These are phyloP conservation scores for Vigna unguiculata DNA, from an alignment of 306 rosid genomes.

Conservation along the genomic window DNA sequence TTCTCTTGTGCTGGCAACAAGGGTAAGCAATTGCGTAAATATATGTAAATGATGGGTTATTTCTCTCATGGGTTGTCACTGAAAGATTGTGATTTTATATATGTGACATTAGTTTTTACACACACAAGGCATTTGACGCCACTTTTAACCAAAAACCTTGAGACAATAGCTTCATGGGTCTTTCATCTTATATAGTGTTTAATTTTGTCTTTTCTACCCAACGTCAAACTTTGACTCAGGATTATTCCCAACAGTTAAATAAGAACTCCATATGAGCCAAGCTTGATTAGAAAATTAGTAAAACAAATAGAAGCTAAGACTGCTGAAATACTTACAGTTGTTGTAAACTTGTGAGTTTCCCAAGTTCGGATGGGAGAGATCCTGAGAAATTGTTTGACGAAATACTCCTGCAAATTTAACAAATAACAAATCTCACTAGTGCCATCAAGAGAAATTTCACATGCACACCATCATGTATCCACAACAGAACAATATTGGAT, in stretches of 20 bases:
- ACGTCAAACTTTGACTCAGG: too few relatives aligned
- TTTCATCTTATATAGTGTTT: too few relatives aligned
- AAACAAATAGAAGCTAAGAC: not conserved
- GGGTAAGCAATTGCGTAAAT: not conserved
- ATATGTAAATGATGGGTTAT: too few relatives aligned
- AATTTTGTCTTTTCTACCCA: too few relatives aligned
- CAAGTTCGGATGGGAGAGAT: conserved; percentile 78
- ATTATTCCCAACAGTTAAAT: too few relatives aligned
- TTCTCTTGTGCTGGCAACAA: not conserved
- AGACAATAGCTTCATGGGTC: too few relatives aligned
- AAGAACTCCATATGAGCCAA: not conserved
- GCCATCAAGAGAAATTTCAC: not conserved
- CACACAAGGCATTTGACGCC: too few relatives aligned
- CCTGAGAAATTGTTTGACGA: conserved; percentile 76
- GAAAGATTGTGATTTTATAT: too few relatives aligned
- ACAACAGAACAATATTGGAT: not conserved
- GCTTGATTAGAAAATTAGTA: not conserved
- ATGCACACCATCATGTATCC: not conserved
- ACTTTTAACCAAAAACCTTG: too few relatives aligned
- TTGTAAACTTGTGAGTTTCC: conserved; percentile 57
- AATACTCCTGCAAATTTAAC: conserved; percentile 54
- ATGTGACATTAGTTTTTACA: too few relatives aligned
- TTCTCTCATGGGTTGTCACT: too few relatives aligned
- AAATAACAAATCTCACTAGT: conserved; percentile 3
- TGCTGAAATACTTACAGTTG: conserved; percentile 59